phyloP scores from a whole-genome alignment of 148 eudicot species.

The Dysphania ambrosioides region DNA sequence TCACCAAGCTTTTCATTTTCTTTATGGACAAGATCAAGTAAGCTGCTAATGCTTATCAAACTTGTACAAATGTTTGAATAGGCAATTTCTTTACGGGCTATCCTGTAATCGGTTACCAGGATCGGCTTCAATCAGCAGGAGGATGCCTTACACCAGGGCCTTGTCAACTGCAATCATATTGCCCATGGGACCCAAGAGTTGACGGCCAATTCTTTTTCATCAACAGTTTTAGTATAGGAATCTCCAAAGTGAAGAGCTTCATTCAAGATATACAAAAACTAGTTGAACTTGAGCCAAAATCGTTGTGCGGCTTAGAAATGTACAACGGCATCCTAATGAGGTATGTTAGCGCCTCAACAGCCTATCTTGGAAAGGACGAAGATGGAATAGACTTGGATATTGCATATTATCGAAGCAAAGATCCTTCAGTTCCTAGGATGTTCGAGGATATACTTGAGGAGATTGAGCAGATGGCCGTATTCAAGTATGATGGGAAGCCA shows the following conservation, averaged over 20 bases:
- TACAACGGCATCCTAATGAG: conserved; percentile 77
- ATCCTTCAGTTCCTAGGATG: conserved; percentile 54
- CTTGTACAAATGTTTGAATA: conserved; percentile 4
- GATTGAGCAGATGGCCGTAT: conserved; percentile 71
- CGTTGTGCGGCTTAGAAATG: conserved; percentile 56
- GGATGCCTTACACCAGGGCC: conserved; percentile 42
- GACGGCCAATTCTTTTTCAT: conserved; percentile 56
- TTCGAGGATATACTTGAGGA: conserved; percentile 64
- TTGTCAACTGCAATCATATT: conserved; percentile 25
- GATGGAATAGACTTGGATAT: conserved; percentile 79
- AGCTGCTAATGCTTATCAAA: not conserved
- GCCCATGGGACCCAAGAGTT: conserved; percentile 70
- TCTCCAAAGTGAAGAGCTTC: conserved; percentile 54
- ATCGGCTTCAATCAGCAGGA: conserved; percentile 73
- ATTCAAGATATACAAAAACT: conserved; percentile 64
- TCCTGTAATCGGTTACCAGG: conserved; percentile 67
- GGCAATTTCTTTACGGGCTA: conserved; percentile 56
- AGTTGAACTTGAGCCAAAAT: conserved; percentile 42
- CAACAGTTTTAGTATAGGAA: conserved; percentile 46
- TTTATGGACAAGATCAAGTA: too few species aligned
- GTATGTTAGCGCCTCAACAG: conserved; percentile 66
- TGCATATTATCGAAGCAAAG: conserved; percentile 66
- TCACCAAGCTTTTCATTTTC: too few species aligned
- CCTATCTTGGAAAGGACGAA: conserved; percentile 72
- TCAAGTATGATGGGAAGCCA: conserved; percentile 70